Base-by-base conservation (phyloP, 169 alveolate genomes). In the Babesia ovis region DNA sequence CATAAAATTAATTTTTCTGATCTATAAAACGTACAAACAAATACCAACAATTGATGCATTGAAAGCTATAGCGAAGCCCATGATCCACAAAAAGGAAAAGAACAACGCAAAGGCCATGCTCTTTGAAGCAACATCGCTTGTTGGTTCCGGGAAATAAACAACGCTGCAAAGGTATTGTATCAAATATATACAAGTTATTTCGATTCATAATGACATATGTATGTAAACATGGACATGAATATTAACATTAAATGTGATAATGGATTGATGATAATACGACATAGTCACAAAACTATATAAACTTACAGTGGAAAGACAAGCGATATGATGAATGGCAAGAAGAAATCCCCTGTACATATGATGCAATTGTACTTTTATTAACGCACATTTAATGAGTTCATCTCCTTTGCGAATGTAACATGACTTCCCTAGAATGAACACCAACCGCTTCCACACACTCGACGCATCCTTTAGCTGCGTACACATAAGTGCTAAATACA, bases 321-420 rank as follows among this genome's bases (percentile, higher is more conserved):
- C 23, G 87, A 58, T 57, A 79, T 69, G 31, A 79, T 20, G 23
- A 79, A 79, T 18, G 87, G 87, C 12, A 79, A 76, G 42, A 61
- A 29, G 6, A 79, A 46, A 43, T 79, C 87, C 75, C 87, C 87
- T 79, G 45, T 20, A 37, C 25, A 25, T 20, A 34, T 1, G 2
- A 45, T 60, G 68, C 6, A 41, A 60, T 16, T 50, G 11, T 3
- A 37, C 25, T 43, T 8, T 8, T 5, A 51, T 39, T 22, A 45
- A 45, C 85, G 1, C 45, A 69, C 87, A 68, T 60, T 79, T 59
- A 12, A 51, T 9, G 0, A 79, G 57, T 27, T 69, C 61, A 14
- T 79, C 67, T 23, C 67, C 69, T n/a, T 22, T 54, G 54, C 37
- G 41, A 4, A 27, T 37, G 45, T 61, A 69, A 25, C 82, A 79